Evolutionary conservation across 2,329 filamentous ascomycete species (phyloP).

Genomic region (Talaromyces sp.): DNA sequence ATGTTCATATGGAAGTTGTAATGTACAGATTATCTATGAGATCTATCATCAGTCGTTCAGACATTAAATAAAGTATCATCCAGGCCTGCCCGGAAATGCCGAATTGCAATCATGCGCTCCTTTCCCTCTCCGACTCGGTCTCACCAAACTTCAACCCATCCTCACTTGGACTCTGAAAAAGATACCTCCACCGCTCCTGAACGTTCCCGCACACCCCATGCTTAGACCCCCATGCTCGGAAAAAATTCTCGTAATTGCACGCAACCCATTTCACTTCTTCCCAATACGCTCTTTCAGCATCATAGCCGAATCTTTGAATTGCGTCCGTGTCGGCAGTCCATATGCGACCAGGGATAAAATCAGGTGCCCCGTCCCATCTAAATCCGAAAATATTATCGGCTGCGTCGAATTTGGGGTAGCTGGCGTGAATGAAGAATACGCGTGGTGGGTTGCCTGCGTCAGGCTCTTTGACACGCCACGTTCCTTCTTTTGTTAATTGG

Average conservation of each 20-base stretch:
- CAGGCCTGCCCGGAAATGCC: neutral
- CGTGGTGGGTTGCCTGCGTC: constrained; percentile 31
- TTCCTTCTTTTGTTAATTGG: constrained; percentile 30
- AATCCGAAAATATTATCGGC: constrained; percentile 38
- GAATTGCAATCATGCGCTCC: neutral
- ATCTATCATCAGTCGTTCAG: constrained; percentile 11
- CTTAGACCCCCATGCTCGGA: constrained; percentile 32
- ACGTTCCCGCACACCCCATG: constrained; percentile 22
- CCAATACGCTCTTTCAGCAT: constrained; percentile 40
- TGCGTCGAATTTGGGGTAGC: constrained; percentile 43
- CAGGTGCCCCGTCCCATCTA: constrained; percentile 38
- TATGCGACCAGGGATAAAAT: constrained; percentile 34
- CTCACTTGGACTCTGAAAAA: constrained; percentile 31
- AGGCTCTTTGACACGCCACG: constrained; percentile 34
- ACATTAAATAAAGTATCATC: constrained; percentile 5
- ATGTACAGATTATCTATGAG: neutral
- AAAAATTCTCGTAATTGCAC: constrained; percentile 35
- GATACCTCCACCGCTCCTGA: constrained; percentile 20
- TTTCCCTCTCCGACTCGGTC: neutral
- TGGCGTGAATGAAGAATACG: constrained; percentile 41
- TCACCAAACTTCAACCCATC: constrained; percentile 32
- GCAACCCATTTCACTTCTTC: constrained; percentile 41
- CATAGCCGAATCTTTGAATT: constrained; percentile 37
- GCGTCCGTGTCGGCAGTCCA: constrained; percentile 33
- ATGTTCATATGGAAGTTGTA: neutral